Base-by-base conservation (phyloP, 202 grass and related monocot species). In the Carex sylvatica region DNA sequence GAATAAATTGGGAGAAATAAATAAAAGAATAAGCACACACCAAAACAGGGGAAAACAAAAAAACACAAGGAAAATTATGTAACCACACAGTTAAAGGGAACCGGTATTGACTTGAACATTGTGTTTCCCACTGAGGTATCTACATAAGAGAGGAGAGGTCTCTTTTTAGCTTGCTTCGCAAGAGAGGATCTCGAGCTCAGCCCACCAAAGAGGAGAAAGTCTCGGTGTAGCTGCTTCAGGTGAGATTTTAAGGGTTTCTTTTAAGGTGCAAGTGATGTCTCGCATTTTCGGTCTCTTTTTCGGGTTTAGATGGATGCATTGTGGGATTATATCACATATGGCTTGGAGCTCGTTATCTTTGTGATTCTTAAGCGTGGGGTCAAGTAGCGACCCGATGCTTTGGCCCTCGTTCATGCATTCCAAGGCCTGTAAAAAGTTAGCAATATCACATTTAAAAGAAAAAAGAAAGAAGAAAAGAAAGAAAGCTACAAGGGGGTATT, bases 101-200 rank as follows among this genome's bases (percentile, higher is more conserved):
- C 60, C 65, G 51, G 70, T 23, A 49, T 38, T 54, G 73, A 79
- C 19, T 14, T 33, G 63, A 53, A 58, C 40, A 40, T 72, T 55
- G 60, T 65, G 54, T 47, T 80, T 85, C 31, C 64, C 74, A 67
- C 42, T 65, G 60, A 2, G 44, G 20, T 85, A 85, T 80, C 84
- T 85, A 85, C 84, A 70, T 47, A 42, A 69, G 74, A 36, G 30
- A 55, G 49, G 71, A 3, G 46, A 12, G 10, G 46, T 55, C 4
- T 40, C 26, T 80, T 87, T 87, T 89, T 90, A 99, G 82, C 89
- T 98, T 85, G 91, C 91, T 93, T 99, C 91, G 74, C 90, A 92
- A 35, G 96, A 99, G 71, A 99, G 96, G 75, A 99, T 96, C 91
- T 99, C 96, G 46, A 99, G 93, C 87, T 99, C 96, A 26, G 96